These are phyloP conservation scores for Candida incommunis DNA, from an alignment of 805 yeast genomes.

Conservation along the genomic window DNA sequence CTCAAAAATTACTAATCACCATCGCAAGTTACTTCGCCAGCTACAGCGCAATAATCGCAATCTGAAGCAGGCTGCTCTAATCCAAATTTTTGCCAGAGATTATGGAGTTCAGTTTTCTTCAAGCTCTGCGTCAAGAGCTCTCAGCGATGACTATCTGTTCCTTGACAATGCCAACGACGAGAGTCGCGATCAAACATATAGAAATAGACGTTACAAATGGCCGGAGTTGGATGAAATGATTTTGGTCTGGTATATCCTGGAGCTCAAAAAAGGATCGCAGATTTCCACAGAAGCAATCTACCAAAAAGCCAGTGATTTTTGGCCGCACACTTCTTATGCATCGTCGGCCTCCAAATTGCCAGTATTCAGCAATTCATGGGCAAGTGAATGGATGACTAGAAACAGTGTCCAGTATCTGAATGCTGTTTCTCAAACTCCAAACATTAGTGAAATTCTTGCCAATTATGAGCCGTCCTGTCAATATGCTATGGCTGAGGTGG, in stretches of 20 bases:
- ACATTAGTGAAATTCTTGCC: not conserved
- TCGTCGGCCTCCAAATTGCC: not conserved
- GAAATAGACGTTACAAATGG: not conserved
- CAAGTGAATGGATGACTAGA: not conserved
- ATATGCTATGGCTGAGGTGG: not conserved
- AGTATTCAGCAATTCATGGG: not conserved
- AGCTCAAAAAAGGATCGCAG: not conserved
- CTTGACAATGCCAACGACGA: not conserved
- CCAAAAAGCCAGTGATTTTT: not conserved
- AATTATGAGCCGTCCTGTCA: not conserved
- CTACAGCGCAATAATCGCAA: not conserved
- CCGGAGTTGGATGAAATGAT: not conserved
- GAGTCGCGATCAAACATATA: not conserved
- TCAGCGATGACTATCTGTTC: not conserved
- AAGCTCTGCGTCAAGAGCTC: constrained; percentile 1
- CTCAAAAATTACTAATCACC: not conserved
- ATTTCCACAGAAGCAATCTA: not conserved
- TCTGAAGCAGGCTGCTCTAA: not conserved
- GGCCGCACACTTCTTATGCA: not conserved
- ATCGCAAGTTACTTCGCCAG: not conserved
- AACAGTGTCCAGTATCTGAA: not conserved
- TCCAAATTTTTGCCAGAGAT: not conserved
- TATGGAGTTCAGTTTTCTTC: not conserved
- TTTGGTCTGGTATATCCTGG: not conserved
- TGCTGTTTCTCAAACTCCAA: not conserved